A percentile compares a stretch with the other conserved stretches of the same genome.
Evolutionary conservation across 2,329 filamentous ascomycete genomes (phyloP).

Genomic region (Diaporthe amygdali): DNA sequence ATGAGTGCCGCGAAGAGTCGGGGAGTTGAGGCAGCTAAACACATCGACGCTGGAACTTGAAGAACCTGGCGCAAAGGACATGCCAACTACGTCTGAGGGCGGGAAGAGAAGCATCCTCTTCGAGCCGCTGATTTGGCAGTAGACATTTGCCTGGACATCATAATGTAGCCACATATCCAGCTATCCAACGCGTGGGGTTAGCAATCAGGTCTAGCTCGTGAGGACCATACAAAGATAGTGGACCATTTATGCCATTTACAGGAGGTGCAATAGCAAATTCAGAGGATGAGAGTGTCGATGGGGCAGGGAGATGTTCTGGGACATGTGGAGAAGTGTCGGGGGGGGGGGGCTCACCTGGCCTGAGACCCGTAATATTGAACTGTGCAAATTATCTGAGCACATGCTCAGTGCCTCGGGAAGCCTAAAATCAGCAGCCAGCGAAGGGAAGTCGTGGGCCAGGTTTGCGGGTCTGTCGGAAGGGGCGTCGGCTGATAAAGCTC

Average conservation of each 20-base stretch:
- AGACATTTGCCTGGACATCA: slow-evolving; percentile 85
- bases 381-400: slow-evolving; percentile 70
- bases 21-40: slow-evolving; percentile 55
- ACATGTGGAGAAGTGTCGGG: neutral
- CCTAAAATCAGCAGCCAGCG: slow-evolving; percentile 70
- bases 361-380: slow-evolving; percentile 79
- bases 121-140: slow-evolving; percentile 77
- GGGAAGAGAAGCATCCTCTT: slow-evolving; percentile 81
- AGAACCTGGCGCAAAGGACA: slow-evolving; percentile 76
- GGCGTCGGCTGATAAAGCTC: slow-evolving; percentile 72
- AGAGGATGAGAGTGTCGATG: too few species aligned
- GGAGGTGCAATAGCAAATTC: neutral
- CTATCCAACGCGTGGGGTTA: neutral
- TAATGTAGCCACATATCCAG: slow-evolving; percentile 85
- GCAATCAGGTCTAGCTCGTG: neutral
- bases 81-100: slow-evolving; percentile 71
- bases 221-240: neutral
- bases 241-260: too few species aligned
- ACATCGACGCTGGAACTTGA: slow-evolving; percentile 82
- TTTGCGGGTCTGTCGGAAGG: slow-evolving; percentile 74
- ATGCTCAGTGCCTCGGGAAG: slow-evolving; percentile 66
- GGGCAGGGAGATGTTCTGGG: neutral
- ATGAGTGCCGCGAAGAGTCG: slow-evolving; percentile 53
- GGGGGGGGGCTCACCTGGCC: slow-evolving; percentile 62
- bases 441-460: slow-evolving; percentile 73